phyloP scores from a whole-genome alignment of 345 rosid genomes.

The Gossypium bickii region DNA sequence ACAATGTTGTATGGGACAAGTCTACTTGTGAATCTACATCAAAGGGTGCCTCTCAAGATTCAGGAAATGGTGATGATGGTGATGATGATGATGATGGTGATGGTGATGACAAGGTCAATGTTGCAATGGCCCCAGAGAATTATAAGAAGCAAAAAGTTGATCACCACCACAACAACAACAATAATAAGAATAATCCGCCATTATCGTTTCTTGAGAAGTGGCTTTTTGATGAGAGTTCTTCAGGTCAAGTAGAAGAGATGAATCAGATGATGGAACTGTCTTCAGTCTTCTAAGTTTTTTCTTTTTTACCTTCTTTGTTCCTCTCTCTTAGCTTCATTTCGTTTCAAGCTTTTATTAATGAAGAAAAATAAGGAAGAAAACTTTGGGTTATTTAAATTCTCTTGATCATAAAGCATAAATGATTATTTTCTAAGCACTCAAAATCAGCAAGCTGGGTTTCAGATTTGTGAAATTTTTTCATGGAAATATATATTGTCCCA shows the following conservation, averaged over 20 bases:
- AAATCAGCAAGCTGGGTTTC: background rate
- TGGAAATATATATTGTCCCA: background rate
- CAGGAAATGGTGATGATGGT: background rate
- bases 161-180: background rate
- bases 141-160: constrained; percentile 27
- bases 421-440: background rate
- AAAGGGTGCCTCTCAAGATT: constrained; percentile 19
- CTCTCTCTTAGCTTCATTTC: background rate
- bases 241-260: constrained; percentile 53
- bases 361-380: background rate
- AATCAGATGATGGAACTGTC: constrained; percentile 56
- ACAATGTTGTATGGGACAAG: constrained; percentile 43
- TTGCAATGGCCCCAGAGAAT: constrained; percentile 7
- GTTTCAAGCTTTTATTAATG: constrained; percentile 9
- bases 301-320: background rate
- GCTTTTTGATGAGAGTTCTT: constrained; percentile 75
- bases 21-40: constrained; percentile 32
- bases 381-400: background rate
- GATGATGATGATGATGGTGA: no score
- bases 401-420: background rate
- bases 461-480: background rate
- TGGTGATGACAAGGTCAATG: constrained; percentile 15
- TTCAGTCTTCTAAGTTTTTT: constrained; percentile 39
- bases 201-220: constrained; percentile 90
- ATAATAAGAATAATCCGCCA: constrained; percentile 38